Evolutionary conservation across 306 rosid species (phyloP), one percentile per base, ranked within the genome.

Genomic region (Calophaca sinica): DNA sequence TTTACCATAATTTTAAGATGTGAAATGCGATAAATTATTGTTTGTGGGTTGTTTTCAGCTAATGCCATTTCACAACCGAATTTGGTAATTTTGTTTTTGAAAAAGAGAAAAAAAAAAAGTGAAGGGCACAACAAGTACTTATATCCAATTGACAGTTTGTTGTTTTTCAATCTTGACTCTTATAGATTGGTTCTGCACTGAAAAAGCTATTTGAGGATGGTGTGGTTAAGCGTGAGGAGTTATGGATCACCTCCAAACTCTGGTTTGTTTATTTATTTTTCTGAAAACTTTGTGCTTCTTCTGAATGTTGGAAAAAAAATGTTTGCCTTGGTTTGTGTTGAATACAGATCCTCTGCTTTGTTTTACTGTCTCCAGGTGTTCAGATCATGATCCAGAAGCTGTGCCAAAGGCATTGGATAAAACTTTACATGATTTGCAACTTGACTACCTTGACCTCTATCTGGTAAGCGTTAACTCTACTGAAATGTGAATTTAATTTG

Each of bases 211-310:
- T 85, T 75, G 83, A 76, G 36, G 89, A 83, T 50, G 96, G 89
- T 26, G 83, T 85, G 6, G 93, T 92, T 68, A 88, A 88, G 76
- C 91, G 92, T 33, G 89, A 83, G 77, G 93, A 88, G 5, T 42
- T 85, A 42, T 92, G 93, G 91, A 89, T 92, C 76, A 92, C 96
- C 68, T 89, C 96, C 20, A 92, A 92, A 82, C 93, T 92, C 63
- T 86, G 93, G 97, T 92, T 75, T 35, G 94, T 90, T 82, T 2
- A 5, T 41, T 63, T 36, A 63, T 62, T 52, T 45, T 49, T 14
- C 5, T 62, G 57, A 31, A 26, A 49, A 3, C 42, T 50, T 5
- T 11, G 6, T 62, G 31, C 1, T 6, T 76, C 67, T 12, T 77
- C 14, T 14, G 32, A 33, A 48, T 66, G 15, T 42, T 38, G 39